Evolutionary conservation across 1,139 yeast genomes (phyloP).

Genomic region (Debaryomycetaceae sp.): DNA sequence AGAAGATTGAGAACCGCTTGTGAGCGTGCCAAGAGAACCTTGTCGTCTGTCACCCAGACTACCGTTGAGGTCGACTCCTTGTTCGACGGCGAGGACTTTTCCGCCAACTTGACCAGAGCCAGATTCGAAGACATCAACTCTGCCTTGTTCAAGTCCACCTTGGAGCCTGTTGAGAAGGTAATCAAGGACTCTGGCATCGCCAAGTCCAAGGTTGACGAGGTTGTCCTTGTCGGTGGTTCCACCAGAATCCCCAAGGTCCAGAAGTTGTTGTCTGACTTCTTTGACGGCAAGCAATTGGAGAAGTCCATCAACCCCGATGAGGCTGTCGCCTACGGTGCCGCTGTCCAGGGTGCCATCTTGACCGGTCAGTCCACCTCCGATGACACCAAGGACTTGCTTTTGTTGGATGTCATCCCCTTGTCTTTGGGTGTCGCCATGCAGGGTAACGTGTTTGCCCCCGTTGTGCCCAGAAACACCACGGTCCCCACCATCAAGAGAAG

Average conservation of each 20-base stretch:
- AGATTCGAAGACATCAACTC: slow-evolving; percentile 98
- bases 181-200: slow-evolving; percentile 91
- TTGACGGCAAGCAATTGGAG: slow-evolving; percentile 96
- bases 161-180: slow-evolving; percentile 98
- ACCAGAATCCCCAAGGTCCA: slow-evolving; percentile 99
- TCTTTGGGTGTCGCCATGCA: slow-evolving; percentile 98
- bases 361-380: slow-evolving; percentile 56
- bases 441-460: slow-evolving; percentile 98
- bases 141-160: slow-evolving; percentile 91
- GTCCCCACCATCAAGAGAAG: slow-evolving; percentile 99
- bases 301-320: slow-evolving; percentile 98
- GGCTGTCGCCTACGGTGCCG: slow-evolving; percentile 99
- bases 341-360: slow-evolving; percentile 95
- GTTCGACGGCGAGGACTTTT: slow-evolving; percentile 95
- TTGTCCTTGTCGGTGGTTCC: slow-evolving; percentile 99
- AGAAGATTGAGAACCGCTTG: slow-evolving; percentile 99
- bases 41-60: slow-evolving; percentile 95
- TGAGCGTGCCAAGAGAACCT: slow-evolving; percentile 99
- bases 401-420: slow-evolving; percentile 89
- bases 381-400: slow-evolving; percentile 77
- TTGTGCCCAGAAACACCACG: slow-evolving; percentile 99
- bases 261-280: slow-evolving; percentile 95
- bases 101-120: slow-evolving; percentile 96
- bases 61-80: slow-evolving; percentile 96
- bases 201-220: slow-evolving; percentile 88